Base-by-base conservation (phyloP, 345 rosid species). In the Eucalyptus pauciflora region DNA sequence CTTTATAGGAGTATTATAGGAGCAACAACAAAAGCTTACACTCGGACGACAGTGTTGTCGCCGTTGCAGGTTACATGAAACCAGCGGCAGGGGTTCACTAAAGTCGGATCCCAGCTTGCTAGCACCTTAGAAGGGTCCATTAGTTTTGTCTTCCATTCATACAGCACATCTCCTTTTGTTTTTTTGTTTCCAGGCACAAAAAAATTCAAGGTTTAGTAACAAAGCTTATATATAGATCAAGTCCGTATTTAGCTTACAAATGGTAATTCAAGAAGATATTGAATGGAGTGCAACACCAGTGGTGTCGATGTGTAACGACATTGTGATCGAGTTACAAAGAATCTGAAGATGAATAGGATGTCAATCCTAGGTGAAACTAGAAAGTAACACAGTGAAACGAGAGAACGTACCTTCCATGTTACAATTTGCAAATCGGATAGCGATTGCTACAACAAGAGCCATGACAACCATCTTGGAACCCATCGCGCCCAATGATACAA, bases 81-180 rank as follows among this genome's bases (percentile, higher is more conserved):
- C 95, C 95, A 92, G 51, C 90, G n/a, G 89, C 95, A 94, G 14
- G 96, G 95, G 48, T 94, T 93, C 29, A 87, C 58, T 25, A 90
- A 52, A 1, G 92, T 91, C 17, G 93, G 93, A 87, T 95, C 91
- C 96, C 95, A 95, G 91, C 89, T 90, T 54, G 54, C 85, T 12
- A 95, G 93, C 22, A 92, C 90, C 10, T 88, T 89, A 86, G 88
- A 50, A 18, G 95, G 95, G 54, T 93, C 95, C 12, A 5, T 50
- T 83, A 93, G 85, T 2, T 48, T 20, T 45, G 33, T 22, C 87
- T 86, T 93, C 95, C 93, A 91, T 31, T 88, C 80, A 87, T 41
- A 0, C 48, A 95, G 93, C 85, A 31, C 92, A 88, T 94, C 94
- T 56, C 18, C 95, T 94, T 88, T 50, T 54, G 7, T 71, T 71